Base-by-base conservation (phyloP, 2,329 filamentous ascomycete species). In the Sporothrix pallida region DNA sequence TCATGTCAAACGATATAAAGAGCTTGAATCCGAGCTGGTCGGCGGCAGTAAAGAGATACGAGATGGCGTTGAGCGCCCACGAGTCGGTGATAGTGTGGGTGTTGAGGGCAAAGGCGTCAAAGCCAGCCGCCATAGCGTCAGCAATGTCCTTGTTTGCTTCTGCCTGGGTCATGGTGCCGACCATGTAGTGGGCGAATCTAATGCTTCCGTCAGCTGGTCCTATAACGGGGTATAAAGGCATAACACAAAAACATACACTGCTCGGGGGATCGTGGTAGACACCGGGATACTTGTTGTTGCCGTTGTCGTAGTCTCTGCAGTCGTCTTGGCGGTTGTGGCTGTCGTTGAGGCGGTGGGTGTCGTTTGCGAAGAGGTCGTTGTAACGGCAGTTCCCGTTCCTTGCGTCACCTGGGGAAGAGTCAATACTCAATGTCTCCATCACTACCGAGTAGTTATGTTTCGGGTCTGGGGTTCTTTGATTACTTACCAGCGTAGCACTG, bases 11-110 rank as follows among this genome's bases (percentile, higher is more conserved):
- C 20, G 54, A 58, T 58, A 58, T 58, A 20, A 58, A 58, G 9
- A 58, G 54, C 54, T 58, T 58, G 54, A 58, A 58, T 12, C 54
- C 54, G 23, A 58, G 54, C n/a, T 58, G 54, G 54, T 58, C 54
- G 54, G 54, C 54, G 54, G 54, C 54, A 58, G 54, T 20, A 58
- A 58, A 58, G 54, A 58, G 54, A 58, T 58, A 58, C 23, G 54
- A 58, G 54, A 58, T 58, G 8, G 54, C 20, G 54, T 58, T 58
- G n/a, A 58, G 54, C 54, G 54, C 54, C 54, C 54, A 58, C 54
- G 54, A 58, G 54, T 58, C 54, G 54, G n/a, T 58, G 54, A 58
- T 58, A 58, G 20, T 20, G 23, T 58, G 54, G 54, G 54, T 58
- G 54, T 58, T 58, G 23, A 58, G 54, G n/a, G 54, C 54, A n/a